Percentiles rank a stretch among this genome's conserved stretches.
phyloP scores from a whole-genome alignment of 1,284 basidiomycete species.

The Boletus smithii region DNA sequence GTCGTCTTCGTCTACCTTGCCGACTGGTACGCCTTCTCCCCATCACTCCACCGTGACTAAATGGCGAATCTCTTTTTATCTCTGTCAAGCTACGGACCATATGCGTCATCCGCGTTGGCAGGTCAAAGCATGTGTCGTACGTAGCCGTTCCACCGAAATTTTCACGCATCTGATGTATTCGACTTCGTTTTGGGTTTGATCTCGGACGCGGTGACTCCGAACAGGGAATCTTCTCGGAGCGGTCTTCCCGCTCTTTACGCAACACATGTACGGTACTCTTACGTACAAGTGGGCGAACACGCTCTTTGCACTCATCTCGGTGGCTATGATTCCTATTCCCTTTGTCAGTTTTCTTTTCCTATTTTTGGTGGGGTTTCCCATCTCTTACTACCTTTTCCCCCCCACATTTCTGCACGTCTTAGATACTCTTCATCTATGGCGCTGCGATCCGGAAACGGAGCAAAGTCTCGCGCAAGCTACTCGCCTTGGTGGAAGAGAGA shows the following conservation, averaged over 20 bases:
- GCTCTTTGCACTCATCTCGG: conserved; percentile 60
- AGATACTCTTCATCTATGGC: conserved; percentile 61
- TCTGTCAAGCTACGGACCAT: conserved; percentile 58
- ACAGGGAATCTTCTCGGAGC: conserved; percentile 57
- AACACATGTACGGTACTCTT: conserved; percentile 56
- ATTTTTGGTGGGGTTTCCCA: not conserved
- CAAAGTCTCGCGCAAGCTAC: conserved; percentile 51
- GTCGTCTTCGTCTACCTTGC: conserved; percentile 70
- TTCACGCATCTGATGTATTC: conserved; percentile 11
- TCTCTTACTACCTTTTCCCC: not conserved
- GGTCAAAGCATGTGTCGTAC: conserved; percentile 70
- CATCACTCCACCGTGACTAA: not conserved
- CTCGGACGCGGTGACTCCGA: not conserved
- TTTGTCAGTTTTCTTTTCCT: conserved; percentile 43
- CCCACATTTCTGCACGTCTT: no score
- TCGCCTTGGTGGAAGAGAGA: conserved; percentile 26
- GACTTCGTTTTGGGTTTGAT: conserved; percentile 14
- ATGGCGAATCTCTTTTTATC: conserved; percentile 1
- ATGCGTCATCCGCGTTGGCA: conserved; percentile 74
- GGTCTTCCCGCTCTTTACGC: conserved; percentile 63
- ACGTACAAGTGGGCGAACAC: conserved; percentile 72
- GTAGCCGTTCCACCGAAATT: conserved; percentile 19
- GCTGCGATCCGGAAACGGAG: conserved; percentile 58
- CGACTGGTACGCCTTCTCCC: conserved; percentile 51
- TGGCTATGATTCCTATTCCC: conserved; percentile 63